Base-by-base conservation (phyloP, 164 flowering plant species). In the Echeveria elegans region DNA sequence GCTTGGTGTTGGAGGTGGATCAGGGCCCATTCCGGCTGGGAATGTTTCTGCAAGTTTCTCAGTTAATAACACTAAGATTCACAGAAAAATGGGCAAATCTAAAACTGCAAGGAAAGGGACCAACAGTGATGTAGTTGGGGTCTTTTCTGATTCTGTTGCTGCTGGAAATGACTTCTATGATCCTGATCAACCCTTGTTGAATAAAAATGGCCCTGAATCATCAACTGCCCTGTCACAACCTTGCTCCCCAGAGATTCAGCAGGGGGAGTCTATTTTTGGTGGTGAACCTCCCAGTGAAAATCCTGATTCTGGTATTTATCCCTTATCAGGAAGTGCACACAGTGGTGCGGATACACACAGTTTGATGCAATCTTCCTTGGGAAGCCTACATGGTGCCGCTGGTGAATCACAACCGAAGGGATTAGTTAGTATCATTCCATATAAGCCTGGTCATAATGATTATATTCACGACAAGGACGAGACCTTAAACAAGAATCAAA, bases 111-210 rank as follows among this genome's bases (percentile, higher is more conserved):
- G 79, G 61, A 86, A 80, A 74, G 81, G 71, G 37, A 61, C 75
- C 24, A 76, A 52, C 58, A 23, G 12, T 52, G 58, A 78, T 66
- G 71, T 76, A 70, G 61, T 76, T 71, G 81, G 80, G 70, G 58
- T 74, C 48, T 71, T 75, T 53, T 63, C 80, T 61, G 74, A 72
- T 74, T 63, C 82, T 71, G 71, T 74, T 71, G 74, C 74, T 6
- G 80, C 71, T 74, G 91, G 81, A 72, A 78, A 86, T 68, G 99
- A 94, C 77, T 76, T 88, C 4, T 94, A 94, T 76, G 96, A 94
- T 82, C 99, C 99, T 71, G 99, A 94, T 79, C 93, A 94, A 78
- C 99, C 96, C 62, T 67, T 88, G 37, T 91, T 93, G 99, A 82
- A 76, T 73, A 88, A 81, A 77, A 81, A 78, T 72, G 66, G 76